These are phyloP conservation scores for Fusarium multiceps DNA, from an alignment of 2,329 filamentous ascomycete species.

Conservation along the genomic window DNA sequence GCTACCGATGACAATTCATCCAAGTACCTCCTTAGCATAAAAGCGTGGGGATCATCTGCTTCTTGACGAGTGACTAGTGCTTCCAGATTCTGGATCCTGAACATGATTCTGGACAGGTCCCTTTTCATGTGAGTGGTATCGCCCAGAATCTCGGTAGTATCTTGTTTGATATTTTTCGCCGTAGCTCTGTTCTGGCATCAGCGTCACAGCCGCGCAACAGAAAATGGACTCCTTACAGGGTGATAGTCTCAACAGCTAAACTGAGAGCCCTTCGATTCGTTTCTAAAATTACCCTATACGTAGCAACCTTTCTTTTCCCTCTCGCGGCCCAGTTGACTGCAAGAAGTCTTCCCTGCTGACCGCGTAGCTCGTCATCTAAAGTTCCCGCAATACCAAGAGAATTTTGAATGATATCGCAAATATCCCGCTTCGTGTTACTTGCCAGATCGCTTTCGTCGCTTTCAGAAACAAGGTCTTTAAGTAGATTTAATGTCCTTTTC, in stretches of 20 bases:
- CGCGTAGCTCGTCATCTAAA: background rate
- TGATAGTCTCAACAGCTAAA: conserved; percentile 10
- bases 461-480: background rate
- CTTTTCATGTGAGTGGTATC: conserved; percentile 3
- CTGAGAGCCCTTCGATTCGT: background rate
- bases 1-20: conserved; percentile 9
- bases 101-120: background rate
- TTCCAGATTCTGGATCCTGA: background rate
- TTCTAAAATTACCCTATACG: background rate
- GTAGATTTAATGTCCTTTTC: background rate
- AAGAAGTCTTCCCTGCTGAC: background rate
- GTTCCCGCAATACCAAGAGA: background rate
- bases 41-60: background rate
- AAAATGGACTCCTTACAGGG: background rate
- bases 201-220: background rate
- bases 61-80: background rate
- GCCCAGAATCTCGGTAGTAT: conserved; percentile 5
- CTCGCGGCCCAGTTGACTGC: background rate
- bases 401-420: background rate
- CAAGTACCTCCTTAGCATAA: conserved; percentile 4
- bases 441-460: background rate
- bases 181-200: background rate
- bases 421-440: background rate
- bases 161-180: background rate
- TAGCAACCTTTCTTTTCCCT: conserved; percentile 9